phyloP scores from a whole-genome alignment of 2,329 filamentous ascomycete genomes.

The Exophiala sp. region DNA sequence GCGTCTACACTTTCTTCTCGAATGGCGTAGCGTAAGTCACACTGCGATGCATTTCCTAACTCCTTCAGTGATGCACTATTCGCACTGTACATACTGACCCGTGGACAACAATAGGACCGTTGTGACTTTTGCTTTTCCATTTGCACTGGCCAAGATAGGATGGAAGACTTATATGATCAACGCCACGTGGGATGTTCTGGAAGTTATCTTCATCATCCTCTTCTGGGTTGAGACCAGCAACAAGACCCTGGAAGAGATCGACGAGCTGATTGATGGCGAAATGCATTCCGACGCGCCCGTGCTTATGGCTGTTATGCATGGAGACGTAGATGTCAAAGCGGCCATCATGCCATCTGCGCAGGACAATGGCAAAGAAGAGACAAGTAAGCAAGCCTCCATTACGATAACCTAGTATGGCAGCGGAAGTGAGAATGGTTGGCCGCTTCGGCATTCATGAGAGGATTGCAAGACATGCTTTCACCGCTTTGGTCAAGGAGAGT shows the following conservation, averaged over 20 bases:
- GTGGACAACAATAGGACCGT: constrained; percentile 31
- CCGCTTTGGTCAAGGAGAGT: too few species aligned
- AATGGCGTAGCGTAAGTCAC: constrained; percentile 30
- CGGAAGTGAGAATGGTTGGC: too few species aligned
- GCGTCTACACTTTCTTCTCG: constrained; percentile 25
- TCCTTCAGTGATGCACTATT: constrained; percentile 1
- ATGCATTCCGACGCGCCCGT: not conserved
- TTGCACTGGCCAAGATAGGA: constrained; percentile 41
- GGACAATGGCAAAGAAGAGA: too few species aligned
- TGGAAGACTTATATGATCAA: constrained; percentile 47
- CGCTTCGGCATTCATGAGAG: too few species aligned
- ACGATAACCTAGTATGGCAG: too few species aligned
- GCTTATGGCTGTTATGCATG: too few species aligned
- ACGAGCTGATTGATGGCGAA: constrained; percentile 24
- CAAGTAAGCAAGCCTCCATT: too few species aligned
- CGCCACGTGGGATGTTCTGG: constrained; percentile 42
- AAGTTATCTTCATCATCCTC: constrained; percentile 29
- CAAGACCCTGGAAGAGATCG: constrained; percentile 28
- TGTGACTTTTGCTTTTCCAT: constrained; percentile 42
- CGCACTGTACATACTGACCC: not conserved
- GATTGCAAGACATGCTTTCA: too few species aligned
- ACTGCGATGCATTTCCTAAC: not conserved
- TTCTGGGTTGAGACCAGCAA: constrained; percentile 27
- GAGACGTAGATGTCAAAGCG: too few species aligned
- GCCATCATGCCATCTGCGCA: too few species aligned